Percentiles rank a stretch among this genome's conserved stretches.
Conservation (phyloP, 768 basidiomycete genomes). For the Boletus rufocinnamomeus region DNA sequence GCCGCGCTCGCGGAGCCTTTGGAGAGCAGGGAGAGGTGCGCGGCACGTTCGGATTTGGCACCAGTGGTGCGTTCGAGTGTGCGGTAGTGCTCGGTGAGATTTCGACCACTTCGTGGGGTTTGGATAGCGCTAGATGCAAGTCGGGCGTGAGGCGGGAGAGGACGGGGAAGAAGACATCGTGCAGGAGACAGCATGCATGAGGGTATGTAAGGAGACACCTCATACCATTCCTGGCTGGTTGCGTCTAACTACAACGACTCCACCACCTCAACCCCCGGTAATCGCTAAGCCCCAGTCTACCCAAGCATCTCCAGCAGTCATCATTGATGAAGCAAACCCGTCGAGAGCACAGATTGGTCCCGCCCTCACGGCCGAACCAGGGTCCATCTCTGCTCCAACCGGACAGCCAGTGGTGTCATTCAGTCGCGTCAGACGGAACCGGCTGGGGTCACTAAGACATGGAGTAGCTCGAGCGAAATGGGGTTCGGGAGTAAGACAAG, state of each 20-base stretch:
- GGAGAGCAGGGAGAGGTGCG: conserved; percentile 33
- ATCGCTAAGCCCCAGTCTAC: neutral
- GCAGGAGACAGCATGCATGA: conserved; percentile 23
- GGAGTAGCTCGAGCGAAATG: conserved; percentile 29
- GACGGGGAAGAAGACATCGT: conserved; percentile 7
- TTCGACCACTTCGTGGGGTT: conserved; percentile 47
- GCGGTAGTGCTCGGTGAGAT: conserved; percentile 57
- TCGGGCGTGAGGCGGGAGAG: conserved; percentile 3
- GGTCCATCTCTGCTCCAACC: no score
- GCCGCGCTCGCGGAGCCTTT: conserved; percentile 9
- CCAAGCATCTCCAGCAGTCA: neutral
- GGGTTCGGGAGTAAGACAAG: conserved; percentile 21
- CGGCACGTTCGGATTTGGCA: conserved; percentile 42
- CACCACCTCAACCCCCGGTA: conserved; percentile 16
- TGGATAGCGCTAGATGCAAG: conserved; percentile 2
- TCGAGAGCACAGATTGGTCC: no score
- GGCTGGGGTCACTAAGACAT: conserved; percentile 37
- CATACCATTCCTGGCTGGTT: no score
- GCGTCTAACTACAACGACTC: conserved; percentile 11
- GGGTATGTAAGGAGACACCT: neutral
- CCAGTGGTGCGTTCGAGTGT: conserved; percentile 57
- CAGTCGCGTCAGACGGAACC: no score
- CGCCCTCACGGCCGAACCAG: no score
- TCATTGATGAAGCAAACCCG: no score
- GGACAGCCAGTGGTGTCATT: no score